phyloP scores from a whole-genome alignment of 1,284 basidiomycete species.

The Trichosporon coremiiforme region DNA sequence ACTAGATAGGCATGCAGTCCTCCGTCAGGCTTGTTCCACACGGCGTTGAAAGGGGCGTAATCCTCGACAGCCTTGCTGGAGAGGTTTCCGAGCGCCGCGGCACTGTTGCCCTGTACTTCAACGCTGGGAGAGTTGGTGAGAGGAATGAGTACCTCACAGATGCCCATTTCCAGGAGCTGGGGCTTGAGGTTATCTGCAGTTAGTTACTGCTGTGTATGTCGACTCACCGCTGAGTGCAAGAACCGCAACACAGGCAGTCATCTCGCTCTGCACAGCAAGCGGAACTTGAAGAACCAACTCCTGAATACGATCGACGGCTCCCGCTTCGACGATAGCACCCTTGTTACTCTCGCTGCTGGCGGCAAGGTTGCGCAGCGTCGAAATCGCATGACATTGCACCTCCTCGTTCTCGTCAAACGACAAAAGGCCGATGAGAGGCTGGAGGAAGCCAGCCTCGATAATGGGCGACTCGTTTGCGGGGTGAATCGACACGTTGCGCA shows the following conservation, averaged over 20 bases:
- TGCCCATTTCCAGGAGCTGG: conserved; percentile 95
- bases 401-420: conserved; percentile 99
- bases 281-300: conserved; percentile 94
- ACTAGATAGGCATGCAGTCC: conserved; percentile 95
- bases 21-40: conserved; percentile 97
- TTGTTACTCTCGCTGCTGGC: conserved; percentile 99
- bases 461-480: conserved; percentile 98
- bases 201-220: neutral
- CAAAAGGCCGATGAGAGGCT: conserved; percentile 91
- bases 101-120: conserved; percentile 98
- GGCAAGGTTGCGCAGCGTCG: conserved; percentile 92
- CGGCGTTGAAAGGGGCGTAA: conserved; percentile 95
- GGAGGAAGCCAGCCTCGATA: conserved; percentile 96
- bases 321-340: conserved; percentile 95
- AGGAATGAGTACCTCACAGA: conserved; percentile 96
- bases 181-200: conserved; percentile 85
- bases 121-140: conserved; percentile 93
- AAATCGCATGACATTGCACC: conserved; percentile 99
- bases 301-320: conserved; percentile 97
- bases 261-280: conserved; percentile 96
- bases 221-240: conserved; percentile 80
- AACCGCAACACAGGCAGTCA: conserved; percentile 98
- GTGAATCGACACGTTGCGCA: conserved; percentile 98
- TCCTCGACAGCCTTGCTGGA: conserved; percentile 96
- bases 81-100: conserved; percentile 94